Conservation (phyloP, 208 protist genomes). For the Trichomonas tenax region DNA sequence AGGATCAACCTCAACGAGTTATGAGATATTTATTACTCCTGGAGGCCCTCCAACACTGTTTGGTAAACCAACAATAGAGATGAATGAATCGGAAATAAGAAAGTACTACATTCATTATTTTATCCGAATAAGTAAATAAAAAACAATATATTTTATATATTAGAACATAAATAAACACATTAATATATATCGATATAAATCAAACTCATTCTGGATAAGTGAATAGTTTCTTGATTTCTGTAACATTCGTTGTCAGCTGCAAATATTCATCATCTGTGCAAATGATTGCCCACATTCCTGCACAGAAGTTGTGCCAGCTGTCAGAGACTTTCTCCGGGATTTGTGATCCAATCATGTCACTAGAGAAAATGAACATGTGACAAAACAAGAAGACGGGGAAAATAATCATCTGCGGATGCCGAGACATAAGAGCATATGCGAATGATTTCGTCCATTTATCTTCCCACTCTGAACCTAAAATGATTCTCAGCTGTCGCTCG, state of each 20-base stretch:
- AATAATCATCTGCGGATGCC: neutral
- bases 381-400: neutral
- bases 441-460: neutral
- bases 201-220: neutral
- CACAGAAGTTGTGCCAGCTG: neutral
- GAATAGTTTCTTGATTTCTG: neutral
- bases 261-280: neutral
- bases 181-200: neutral
- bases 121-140: too few relatives aligned
- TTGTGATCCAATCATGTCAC: neutral
- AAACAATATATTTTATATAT: too few relatives aligned
- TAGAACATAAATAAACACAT: too few relatives aligned
- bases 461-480: neutral
- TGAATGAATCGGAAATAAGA: too few relatives aligned
- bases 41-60: too few relatives aligned
- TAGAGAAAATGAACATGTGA: neutral
- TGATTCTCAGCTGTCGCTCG: neutral
- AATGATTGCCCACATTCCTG: neutral
- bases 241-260: neutral
- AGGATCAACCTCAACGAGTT: too few relatives aligned
- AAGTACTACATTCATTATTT: too few relatives aligned
- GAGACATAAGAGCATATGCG: neutral
- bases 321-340: neutral
- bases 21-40: too few relatives aligned
- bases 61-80: too few relatives aligned